Conservation (phyloP, 2,329 filamentous ascomycete genomes). For the Colletotrichum incanum region DNA sequence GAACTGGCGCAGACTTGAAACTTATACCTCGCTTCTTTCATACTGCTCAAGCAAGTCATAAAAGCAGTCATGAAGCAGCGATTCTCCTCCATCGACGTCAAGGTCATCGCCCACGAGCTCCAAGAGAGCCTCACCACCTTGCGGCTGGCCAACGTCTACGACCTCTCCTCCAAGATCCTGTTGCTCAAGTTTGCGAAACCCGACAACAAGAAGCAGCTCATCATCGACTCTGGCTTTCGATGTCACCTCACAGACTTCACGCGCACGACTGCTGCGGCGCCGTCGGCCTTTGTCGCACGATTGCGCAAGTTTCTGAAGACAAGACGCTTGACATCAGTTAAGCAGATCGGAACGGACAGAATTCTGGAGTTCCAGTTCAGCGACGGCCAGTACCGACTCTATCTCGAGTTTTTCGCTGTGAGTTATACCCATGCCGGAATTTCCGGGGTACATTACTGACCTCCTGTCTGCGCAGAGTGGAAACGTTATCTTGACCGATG, state of each 20-base stretch:
- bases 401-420: conserved; percentile 93
- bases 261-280: conserved; percentile 86
- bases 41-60: not conserved
- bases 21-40: not conserved
- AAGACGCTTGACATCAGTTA: conserved; percentile 83
- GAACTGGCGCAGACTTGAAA: conserved; percentile 8
- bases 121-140: conserved; percentile 81
- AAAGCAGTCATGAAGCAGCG: conserved; percentile 79
- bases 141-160: conserved; percentile 94
- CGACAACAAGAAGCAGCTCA: conserved; percentile 87
- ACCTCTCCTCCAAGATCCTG: conserved; percentile 95
- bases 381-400: conserved; percentile 89
- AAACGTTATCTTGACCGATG: conserved; percentile 94
- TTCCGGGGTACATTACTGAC: not conserved
- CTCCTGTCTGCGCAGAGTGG: conserved; percentile 68
- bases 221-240: conserved; percentile 96
- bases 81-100: conserved; percentile 85
- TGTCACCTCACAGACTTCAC: conserved; percentile 94
- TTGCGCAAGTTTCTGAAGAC: conserved; percentile 92
- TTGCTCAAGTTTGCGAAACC: conserved; percentile 96
- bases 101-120: conserved; percentile 95
- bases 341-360: conserved; percentile 92
- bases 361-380: conserved; percentile 95
- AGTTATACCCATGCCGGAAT: conserved; percentile 14
- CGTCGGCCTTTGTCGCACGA: conserved; percentile 87